Evolutionary conservation across 768 basidiomycete species (phyloP).

Genomic region (Amanita exitialis): DNA sequence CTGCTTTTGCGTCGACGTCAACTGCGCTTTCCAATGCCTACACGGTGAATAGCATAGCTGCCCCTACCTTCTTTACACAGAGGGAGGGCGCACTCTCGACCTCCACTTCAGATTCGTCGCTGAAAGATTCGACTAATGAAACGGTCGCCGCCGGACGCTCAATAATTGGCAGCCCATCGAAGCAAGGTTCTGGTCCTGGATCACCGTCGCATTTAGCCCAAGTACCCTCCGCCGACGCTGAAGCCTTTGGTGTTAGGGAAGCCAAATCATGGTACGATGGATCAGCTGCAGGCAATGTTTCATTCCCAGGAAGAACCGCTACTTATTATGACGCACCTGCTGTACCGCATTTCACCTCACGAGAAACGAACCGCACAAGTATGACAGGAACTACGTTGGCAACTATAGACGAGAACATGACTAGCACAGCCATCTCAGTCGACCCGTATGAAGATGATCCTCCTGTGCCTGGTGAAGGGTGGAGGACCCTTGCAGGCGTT

Average conservation of each 20-base stretch:
- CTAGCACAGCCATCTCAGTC: slow-evolving; percentile 27
- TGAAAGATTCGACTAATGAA: neutral
- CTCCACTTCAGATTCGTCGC: slow-evolving; percentile 11
- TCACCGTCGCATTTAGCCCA: neutral
- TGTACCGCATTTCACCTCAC: neutral
- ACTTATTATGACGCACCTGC: neutral
- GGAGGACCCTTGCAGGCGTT: slow-evolving; percentile 44
- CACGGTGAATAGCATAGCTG: neutral
- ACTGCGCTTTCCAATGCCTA: neutral
- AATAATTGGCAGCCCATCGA: neutral
- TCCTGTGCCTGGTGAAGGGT: slow-evolving; percentile 48
- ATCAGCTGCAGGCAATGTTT: neutral
- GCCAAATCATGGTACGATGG: neutral
- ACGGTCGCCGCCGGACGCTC: neutral
- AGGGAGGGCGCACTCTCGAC: slow-evolving; percentile 17
- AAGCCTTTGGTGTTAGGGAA: neutral
- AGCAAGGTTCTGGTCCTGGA: neutral
- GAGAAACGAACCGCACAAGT: neutral
- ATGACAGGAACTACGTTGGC: slow-evolving; percentile 5
- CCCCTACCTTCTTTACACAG: slow-evolving; percentile 1
- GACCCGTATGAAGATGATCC: slow-evolving; percentile 66
- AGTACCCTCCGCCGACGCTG: neutral
- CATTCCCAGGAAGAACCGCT: neutral
- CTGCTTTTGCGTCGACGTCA: slow-evolving; percentile 4
- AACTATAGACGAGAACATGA: slow-evolving; percentile 13